These are phyloP conservation scores for Heritiera littoralis DNA, from an alignment of 345 rosid genomes.

Conservation along the genomic window DNA sequence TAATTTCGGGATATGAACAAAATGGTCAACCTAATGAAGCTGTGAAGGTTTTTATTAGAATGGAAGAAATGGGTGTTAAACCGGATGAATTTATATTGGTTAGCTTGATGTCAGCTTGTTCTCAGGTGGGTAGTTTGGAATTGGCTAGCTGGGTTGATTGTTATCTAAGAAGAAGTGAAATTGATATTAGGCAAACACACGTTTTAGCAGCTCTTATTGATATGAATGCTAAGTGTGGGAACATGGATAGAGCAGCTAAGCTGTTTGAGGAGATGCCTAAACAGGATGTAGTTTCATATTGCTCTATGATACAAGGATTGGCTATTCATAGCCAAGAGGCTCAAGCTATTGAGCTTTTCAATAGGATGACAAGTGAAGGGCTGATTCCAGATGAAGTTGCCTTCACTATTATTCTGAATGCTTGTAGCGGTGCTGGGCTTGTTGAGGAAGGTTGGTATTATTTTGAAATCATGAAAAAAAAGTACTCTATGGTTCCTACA, in stretches of 20 bases:
- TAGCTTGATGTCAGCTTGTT: slow-evolving; percentile 73
- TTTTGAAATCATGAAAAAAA: slow-evolving; percentile 3
- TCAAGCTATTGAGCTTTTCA: slow-evolving; percentile 10
- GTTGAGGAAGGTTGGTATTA: slow-evolving; percentile 15
- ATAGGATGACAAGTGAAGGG: slow-evolving; percentile 62
- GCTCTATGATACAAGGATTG: slow-evolving; percentile 18
- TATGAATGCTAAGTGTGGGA: slow-evolving; percentile 84
- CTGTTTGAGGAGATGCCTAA: slow-evolving; percentile 18
- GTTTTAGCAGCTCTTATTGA: slow-evolving; percentile 65
- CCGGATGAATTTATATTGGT: slow-evolving; percentile 64
- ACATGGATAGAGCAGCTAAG: slow-evolving; percentile 22
- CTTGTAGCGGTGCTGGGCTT: slow-evolving; percentile 38
- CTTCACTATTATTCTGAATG: slow-evolving; percentile 62
- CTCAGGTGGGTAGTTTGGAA: slow-evolving; percentile 59
- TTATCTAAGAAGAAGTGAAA: slow-evolving; percentile 41
- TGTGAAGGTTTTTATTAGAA: slow-evolving; percentile 42
- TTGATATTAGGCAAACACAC: slow-evolving; percentile 42
- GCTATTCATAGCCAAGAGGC: slow-evolving; percentile 14
- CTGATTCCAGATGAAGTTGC: slow-evolving; percentile 65
- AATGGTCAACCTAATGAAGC: slow-evolving; percentile 57
- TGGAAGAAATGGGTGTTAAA: slow-evolving; percentile 41
- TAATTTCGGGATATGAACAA: slow-evolving; percentile 47
- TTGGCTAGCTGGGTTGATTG: slow-evolving; percentile 62
- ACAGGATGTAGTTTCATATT: neutral
- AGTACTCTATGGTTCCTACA: slow-evolving; percentile 41